Evolutionary conservation across 2,329 filamentous ascomycete species (phyloP).

Genomic region (Didymellaceae sp.): DNA sequence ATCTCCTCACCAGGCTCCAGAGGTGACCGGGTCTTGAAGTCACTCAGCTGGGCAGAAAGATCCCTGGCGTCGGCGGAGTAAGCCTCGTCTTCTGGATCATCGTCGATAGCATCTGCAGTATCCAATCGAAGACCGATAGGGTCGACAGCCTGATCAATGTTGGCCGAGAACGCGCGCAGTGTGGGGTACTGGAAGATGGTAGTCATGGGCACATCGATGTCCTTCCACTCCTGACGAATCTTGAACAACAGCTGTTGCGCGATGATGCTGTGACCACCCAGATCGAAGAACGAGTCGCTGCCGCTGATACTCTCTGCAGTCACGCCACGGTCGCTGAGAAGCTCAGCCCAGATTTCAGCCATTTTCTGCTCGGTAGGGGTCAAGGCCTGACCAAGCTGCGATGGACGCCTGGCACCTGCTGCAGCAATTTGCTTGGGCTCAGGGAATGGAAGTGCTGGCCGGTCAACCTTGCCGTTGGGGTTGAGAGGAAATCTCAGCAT

Average conservation of each 20-base stretch:
- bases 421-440: conserved; percentile 72
- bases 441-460: conserved; percentile 79
- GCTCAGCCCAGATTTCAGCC: conserved; percentile 75
- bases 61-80: conserved; percentile 62
- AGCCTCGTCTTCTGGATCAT: conserved; percentile 58
- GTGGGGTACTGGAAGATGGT: conserved; percentile 73
- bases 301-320: conserved; percentile 71
- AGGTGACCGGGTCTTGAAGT: conserved; percentile 50
- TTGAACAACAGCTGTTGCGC: conserved; percentile 81
- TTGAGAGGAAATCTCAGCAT: conserved; percentile 76
- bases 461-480: conserved; percentile 73
- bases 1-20: conserved; percentile 48
- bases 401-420: conserved; percentile 57
- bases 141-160: conserved; percentile 59
- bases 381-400: conserved; percentile 54
- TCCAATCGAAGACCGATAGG: conserved; percentile 56
- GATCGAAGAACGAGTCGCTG: conserved; percentile 74
- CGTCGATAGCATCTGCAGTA: conserved; percentile 47
- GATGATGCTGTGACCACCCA: conserved; percentile 80
- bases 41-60: conserved; percentile 56
- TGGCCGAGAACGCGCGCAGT: conserved; percentile 61
- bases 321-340: conserved; percentile 65
- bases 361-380: conserved; percentile 69
- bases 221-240: conserved; percentile 66
- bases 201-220: conserved; percentile 72